Conservation (phyloP, 176 grass and related monocot species). For the Saccharum spontaneum region DNA sequence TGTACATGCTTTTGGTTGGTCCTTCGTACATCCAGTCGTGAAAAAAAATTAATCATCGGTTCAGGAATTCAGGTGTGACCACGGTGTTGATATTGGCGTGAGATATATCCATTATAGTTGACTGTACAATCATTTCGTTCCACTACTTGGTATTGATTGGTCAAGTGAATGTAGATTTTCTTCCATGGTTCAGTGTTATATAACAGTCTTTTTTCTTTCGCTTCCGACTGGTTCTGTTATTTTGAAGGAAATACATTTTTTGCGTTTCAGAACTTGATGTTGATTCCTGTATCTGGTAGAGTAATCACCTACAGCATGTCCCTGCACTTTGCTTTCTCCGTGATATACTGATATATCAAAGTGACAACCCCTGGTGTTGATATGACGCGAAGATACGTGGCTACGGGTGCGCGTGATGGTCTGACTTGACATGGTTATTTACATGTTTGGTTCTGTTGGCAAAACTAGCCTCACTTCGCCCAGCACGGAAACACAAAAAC, state of each 20-base stretch:
- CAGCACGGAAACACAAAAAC: no score
- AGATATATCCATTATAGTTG: constrained; percentile 39
- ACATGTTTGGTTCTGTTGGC: no score
- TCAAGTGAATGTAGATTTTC: constrained; percentile 41
- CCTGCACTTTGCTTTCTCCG: not conserved
- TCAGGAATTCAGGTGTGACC: constrained; percentile 30
- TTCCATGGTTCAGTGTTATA: constrained; percentile 11
- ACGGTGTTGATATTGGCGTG: constrained; percentile 48
- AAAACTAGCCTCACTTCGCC: no score
- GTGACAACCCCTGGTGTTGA: no score
- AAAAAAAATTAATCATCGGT: not conserved
- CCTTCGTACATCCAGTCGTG: not conserved
- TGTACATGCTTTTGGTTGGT: constrained; percentile 56
- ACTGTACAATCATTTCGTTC: constrained; percentile 33
- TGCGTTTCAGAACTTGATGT: not conserved
- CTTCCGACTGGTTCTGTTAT: not conserved
- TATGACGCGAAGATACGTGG: no score
- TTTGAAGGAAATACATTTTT: not conserved
- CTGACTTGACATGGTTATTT: no score
- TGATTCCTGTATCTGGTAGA: not conserved
- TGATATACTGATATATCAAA: no score
- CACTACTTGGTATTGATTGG: constrained; percentile 29
- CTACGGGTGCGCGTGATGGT: no score
- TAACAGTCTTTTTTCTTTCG: not conserved
- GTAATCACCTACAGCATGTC: not conserved